Evolutionary conservation across 78 protist species (phyloP), one percentile per base, ranked within the genome.

Genomic region (Corallochytrium limacisporum): DNA sequence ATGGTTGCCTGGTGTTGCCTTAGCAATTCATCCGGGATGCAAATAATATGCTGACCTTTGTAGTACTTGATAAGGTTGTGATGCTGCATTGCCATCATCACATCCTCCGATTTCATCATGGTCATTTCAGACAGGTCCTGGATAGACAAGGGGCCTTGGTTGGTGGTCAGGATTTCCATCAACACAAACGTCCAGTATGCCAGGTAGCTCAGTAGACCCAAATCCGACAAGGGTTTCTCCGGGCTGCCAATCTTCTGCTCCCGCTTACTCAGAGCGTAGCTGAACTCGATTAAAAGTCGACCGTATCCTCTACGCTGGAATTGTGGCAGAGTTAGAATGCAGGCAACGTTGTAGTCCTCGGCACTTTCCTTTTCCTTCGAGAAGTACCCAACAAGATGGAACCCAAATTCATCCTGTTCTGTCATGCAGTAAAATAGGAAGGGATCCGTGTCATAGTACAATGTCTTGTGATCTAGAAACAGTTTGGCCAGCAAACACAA

Each of bases 151-250:
- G n/a, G 22, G 24, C 47, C 74, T 29, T 24, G 29, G 9, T 8
- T 0, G 32, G 50, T 35, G 10, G 40, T 20, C 46, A 67, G 46
- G n/a, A 28, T 22, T 18, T 54, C 39, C 8, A 77, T 10, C 2
- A 70, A 22, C 36, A 29, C 62, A 0, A 24, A 13, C n/a, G 56
- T 3, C 88, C 88, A 82, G 74, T 78, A 82, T 12, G 29, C 10
- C 20, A 65, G 80, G 62, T 83, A 86, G 13, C 72, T 20, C 29
- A 86, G 51, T 4, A 56, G 62, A 0, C 95, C 95, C 0, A 90
- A 74, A 24, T 90, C 96, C 1, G 86, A 75, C 33, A 91, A 81
- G 2, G 96, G 96, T 20, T 74, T 67, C 62, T 91, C 96, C 3
- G 96, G 96, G 9, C 87, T 43, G 33, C 96, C 95, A 1, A 65